A percentile compares a stretch with the other conserved stretches of the same genome.
phyloP scores from a whole-genome alignment of 305 asterid species.

The Fraxinus angustifolia region DNA sequence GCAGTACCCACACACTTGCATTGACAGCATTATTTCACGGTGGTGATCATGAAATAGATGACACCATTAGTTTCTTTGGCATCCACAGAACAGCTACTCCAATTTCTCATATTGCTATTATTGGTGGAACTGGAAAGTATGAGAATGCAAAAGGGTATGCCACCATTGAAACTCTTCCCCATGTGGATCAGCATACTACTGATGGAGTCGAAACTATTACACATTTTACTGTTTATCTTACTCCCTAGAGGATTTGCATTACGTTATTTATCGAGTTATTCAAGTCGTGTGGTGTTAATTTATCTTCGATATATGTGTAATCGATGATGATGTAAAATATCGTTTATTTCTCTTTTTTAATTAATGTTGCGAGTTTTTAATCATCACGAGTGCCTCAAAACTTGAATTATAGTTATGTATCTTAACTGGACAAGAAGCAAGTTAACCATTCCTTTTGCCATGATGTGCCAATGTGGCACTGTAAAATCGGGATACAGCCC shows the following conservation, averaged over 20 bases:
- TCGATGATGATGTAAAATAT: neutral
- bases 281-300: neutral
- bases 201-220: constrained; percentile 6
- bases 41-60: constrained; percentile 12
- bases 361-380: neutral
- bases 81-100: constrained; percentile 27
- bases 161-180: constrained; percentile 24
- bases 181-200: neutral
- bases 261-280: neutral
- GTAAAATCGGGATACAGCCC: neutral
- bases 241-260: neutral
- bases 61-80: constrained; percentile 36
- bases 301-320: neutral
- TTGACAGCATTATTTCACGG: constrained; percentile 28
- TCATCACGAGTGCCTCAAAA: neutral
- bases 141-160: constrained; percentile 44
- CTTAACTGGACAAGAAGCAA: neutral
- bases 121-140: constrained; percentile 41
- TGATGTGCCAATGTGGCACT: neutral
- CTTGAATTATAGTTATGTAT: neutral
- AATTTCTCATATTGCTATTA: constrained; percentile 40
- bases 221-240: neutral
- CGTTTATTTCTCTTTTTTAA: neutral
- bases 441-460: neutral
- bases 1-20: constrained; percentile 38